Percentiles rank a stretch among this genome's conserved stretches.
These are phyloP conservation scores for Clathrospora elynae DNA, from an alignment of 2,329 filamentous ascomycete genomes.

Conservation along the genomic window DNA sequence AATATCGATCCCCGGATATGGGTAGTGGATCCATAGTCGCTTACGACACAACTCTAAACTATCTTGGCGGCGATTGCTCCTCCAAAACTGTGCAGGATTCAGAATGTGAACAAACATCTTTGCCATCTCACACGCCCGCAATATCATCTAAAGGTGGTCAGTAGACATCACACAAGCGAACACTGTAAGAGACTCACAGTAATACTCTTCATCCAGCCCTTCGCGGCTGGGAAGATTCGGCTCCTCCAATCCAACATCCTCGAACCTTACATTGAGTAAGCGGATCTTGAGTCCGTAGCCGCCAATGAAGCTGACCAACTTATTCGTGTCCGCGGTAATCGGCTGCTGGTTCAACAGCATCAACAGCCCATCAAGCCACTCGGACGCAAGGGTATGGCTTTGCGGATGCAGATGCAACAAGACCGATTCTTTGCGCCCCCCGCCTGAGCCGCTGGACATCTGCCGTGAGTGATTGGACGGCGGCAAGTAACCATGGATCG, in stretches of 20 bases:
- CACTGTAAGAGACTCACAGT: constrained; percentile 66
- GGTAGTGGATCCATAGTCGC: constrained; percentile 12
- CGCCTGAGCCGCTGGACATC: constrained; percentile 37
- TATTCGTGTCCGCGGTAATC: constrained; percentile 95
- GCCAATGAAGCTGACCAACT: constrained; percentile 80
- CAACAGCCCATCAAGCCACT: constrained; percentile 94
- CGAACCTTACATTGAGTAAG: constrained; percentile 86
- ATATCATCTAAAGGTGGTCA: constrained; percentile 14
- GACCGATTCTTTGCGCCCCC: constrained; percentile 65
- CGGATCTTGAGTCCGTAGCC: constrained; percentile 93
- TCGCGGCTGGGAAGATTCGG: constrained; percentile 80
- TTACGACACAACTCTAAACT: constrained; percentile 1
- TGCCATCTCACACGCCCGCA: constrained; percentile 10
- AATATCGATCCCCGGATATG: constrained; percentile 3
- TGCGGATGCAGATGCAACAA: constrained; percentile 83
- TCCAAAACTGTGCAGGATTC: background rate
- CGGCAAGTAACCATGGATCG: constrained; percentile 74
- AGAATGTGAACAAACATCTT: background rate
- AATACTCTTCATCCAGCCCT: constrained; percentile 90
- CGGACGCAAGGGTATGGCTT: constrained; percentile 81
- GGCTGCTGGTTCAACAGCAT: constrained; percentile 95
- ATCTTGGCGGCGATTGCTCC: background rate
- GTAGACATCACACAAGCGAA: background rate
- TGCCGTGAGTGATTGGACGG: constrained; percentile 38
- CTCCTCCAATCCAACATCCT: constrained; percentile 72